Percentiles rank a stretch among this genome's conserved stretches.
phyloP scores from a whole-genome alignment of 1,139 yeast genomes.

The Taiozyma sp. region DNA sequence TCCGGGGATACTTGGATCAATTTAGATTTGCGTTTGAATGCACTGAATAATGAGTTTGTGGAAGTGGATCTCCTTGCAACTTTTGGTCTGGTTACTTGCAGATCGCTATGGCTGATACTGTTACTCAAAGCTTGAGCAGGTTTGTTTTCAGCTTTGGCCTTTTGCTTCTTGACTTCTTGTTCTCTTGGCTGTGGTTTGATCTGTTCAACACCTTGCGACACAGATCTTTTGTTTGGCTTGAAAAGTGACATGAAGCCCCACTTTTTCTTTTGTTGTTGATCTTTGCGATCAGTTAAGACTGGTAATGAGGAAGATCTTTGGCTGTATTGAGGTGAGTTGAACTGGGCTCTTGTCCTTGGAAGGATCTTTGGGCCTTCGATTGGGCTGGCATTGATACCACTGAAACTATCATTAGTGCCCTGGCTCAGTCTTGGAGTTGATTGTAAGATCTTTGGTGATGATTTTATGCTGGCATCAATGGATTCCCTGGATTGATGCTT shows the following conservation, averaged over 20 bases:
- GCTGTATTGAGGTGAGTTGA: slow-evolving; percentile 8
- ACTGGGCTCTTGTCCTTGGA: slow-evolving; percentile 7
- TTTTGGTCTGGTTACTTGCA: slow-evolving; percentile 5
- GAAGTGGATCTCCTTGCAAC: slow-evolving; percentile 21
- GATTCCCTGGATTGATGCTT: background rate
- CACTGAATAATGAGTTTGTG: slow-evolving; percentile 20
- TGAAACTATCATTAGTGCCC: background rate
- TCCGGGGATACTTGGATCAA: background rate
- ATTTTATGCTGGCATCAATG: background rate
- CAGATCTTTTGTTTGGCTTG: slow-evolving; percentile 23
- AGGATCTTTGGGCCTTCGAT: slow-evolving; percentile 4
- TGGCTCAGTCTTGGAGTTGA: background rate
- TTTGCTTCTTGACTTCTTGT: slow-evolving; percentile 8
- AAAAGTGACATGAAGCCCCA: slow-evolving; percentile 32
- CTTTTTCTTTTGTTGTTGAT: slow-evolving; percentile 18
- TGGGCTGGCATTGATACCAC: background rate
- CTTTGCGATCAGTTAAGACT: slow-evolving; percentile 4
- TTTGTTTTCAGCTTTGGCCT: slow-evolving; percentile 7
- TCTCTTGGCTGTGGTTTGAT: slow-evolving; percentile 10
- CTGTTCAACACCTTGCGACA: slow-evolving; percentile 10
- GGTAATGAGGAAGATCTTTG: slow-evolving; percentile 23
- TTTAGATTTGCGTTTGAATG: slow-evolving; percentile 19
- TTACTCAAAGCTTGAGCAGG: slow-evolving; percentile 5
- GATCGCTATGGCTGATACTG: slow-evolving; percentile 14
- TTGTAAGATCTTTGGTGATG: slow-evolving; percentile 2